A percentile compares a stretch with the other conserved stretches of the same genome.
Evolutionary conservation across 768 basidiomycete genomes (phyloP).

Genomic region (Boletus rex-veris): DNA sequence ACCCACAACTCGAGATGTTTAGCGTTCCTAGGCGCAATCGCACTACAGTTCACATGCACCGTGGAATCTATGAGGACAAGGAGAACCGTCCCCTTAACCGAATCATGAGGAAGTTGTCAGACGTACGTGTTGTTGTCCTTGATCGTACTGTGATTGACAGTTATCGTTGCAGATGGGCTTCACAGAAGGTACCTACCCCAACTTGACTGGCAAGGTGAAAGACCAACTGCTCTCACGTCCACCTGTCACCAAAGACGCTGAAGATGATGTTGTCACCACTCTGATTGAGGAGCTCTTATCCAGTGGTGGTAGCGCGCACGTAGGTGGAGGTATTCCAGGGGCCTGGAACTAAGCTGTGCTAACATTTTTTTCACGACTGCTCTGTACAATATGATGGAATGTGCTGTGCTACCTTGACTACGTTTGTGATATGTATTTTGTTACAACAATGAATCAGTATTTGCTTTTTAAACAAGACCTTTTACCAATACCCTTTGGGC

Average conservation of each 20-base stretch:
- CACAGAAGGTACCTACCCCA: slow-evolving; percentile 52
- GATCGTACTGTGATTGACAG: slow-evolving; percentile 7
- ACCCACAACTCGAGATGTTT: slow-evolving; percentile 62
- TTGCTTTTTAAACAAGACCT: too few relatives aligned
- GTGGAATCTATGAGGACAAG: slow-evolving; percentile 19
- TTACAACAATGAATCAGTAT: too few relatives aligned
- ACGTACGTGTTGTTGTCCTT: slow-evolving; percentile 43
- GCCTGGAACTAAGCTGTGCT: slow-evolving; percentile 39
- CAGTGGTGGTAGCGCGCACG: slow-evolving; percentile 37
- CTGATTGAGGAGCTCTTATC: slow-evolving; percentile 58
- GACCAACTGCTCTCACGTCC: slow-evolving; percentile 43
- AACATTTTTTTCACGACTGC: slow-evolving; percentile 14
- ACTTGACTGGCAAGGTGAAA: slow-evolving; percentile 48
- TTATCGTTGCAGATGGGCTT: slow-evolving; percentile 66
- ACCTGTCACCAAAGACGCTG: slow-evolving; percentile 48
- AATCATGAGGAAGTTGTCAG: slow-evolving; percentile 57
- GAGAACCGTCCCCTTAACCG: slow-evolving; percentile 43
- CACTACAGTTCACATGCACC: slow-evolving; percentile 22
- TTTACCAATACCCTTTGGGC: too few relatives aligned
- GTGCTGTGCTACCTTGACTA: too few relatives aligned
- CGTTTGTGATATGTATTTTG: too few relatives aligned
- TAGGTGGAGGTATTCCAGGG: slow-evolving; percentile 39
- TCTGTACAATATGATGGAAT: too few relatives aligned
- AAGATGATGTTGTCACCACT: slow-evolving; percentile 64
- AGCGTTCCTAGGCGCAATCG: slow-evolving; percentile 49